Base-by-base conservation (phyloP, 2,329 filamentous ascomycete genomes). In the Ophidiomyces ophidiicola region DNA sequence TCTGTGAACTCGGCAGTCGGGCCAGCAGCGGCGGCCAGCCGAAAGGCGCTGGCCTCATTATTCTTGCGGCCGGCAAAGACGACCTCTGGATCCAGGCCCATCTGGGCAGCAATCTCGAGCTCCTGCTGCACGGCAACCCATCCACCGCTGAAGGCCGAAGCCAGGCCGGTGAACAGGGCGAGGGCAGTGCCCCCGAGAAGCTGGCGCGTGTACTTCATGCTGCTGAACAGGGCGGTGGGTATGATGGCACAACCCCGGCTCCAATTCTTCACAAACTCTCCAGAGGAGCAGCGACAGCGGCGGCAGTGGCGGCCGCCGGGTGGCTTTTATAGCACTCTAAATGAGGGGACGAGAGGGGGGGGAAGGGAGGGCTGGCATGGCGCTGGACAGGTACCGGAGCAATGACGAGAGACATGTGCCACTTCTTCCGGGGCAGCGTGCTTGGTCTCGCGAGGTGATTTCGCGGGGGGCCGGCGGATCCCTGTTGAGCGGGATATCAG, bases 101-200 rank as follows among this genome's bases (percentile, higher is more conserved):
- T 30, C 33, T 32, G 6, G 2, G 15, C 33, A 21, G 39, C 39
- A 12, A 42, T 25, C 18, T 42, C 39, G 8, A 41, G 12, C 25
- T 44, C 43, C n/a, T 31, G 33, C 11, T 33, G 19, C 11, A 41
- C 17, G 15, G 21, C 39, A 6, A 35, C 30, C 33, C 26, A 34
- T 37, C 24, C n/a, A 5, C 18, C 4, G 17, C 39, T 39, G 21
- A 44, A 35, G 8, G 23, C 28, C 14, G 43, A 39, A 3, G 38
- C 39, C 6, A 36, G 25, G 7, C 43, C 43, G n/a, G 32, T 20
- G 11, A 44, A 35, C 15, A 39, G 30, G 30, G 43, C 38, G 31
- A 42, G 25, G 39, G 43, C 39, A 41, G 42, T 20, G 21, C 37
- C 38, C 26, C 38, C 37, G 39, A 44, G 34, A 34, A 42, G 28